Conservation (phyloP, 169 alveolate species). For the Eimeria nieschulzi region DNA sequence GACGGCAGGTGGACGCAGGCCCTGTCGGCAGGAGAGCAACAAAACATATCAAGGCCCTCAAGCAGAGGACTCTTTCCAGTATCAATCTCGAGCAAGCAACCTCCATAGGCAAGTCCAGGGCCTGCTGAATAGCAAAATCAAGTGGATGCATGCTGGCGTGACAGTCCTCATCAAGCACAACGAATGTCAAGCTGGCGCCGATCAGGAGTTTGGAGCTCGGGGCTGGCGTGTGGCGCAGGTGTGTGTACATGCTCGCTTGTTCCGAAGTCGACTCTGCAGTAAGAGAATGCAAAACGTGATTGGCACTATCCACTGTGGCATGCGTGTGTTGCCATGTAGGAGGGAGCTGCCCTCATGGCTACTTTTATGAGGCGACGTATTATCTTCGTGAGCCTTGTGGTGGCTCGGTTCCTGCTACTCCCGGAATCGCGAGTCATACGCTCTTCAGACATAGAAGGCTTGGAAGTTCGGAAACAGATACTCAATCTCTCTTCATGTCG, state of each 20-base stretch:
- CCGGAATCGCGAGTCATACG: slow-evolving; percentile 63
- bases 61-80: neutral
- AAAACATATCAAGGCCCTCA: neutral
- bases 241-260: neutral
- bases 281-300: neutral
- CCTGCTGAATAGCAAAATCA: slow-evolving; percentile 39
- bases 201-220: slow-evolving; percentile 49
- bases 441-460: neutral
- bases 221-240: slow-evolving; percentile 70
- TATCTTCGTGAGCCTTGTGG: slow-evolving; percentile 49
- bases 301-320: neutral
- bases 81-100: neutral
- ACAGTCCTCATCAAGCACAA: slow-evolving; percentile 64
- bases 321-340: slow-evolving; percentile 46
- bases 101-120: slow-evolving; percentile 9
- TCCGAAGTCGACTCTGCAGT: neutral
- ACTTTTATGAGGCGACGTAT: slow-evolving; percentile 71
- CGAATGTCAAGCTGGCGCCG: slow-evolving; percentile 31
- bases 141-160: slow-evolving; percentile 73
- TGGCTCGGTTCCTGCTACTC: slow-evolving; percentile 56
- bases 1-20: slow-evolving; percentile 16
- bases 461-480: slow-evolving; percentile 22
- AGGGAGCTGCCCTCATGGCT: slow-evolving; percentile 72
- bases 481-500: slow-evolving; percentile 60
- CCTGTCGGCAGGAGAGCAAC: no score